phyloP scores from a whole-genome alignment of 163 green algal genomes.

The Volvox carteri region DNA sequence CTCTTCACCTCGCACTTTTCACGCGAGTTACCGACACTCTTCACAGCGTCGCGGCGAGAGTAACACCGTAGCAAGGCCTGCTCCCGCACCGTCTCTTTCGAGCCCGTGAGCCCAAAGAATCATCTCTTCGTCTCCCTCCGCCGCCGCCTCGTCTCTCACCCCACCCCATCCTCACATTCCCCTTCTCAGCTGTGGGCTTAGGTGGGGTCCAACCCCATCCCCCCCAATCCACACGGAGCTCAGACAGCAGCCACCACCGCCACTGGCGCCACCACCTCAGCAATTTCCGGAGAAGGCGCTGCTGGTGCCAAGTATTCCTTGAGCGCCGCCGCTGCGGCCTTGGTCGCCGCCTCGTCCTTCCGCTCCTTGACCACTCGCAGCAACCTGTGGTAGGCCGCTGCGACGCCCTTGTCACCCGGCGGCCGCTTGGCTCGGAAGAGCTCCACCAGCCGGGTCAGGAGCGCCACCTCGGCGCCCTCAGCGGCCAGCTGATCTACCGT shows the following conservation, averaged over 20 bases:
- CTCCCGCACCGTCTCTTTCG: too few relatives aligned
- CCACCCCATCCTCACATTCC: too few relatives aligned
- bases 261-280: not conserved
- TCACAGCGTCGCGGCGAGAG: too few relatives aligned
- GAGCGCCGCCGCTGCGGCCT: not conserved
- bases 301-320: constrained; percentile 7
- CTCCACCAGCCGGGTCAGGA: constrained; percentile 17
- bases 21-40: too few relatives aligned
- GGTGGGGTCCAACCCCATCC: too few relatives aligned
- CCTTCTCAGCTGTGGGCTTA: too few relatives aligned
- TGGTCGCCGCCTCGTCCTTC: constrained; percentile 27
- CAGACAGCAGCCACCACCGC: not conserved
- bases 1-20: too few relatives aligned
- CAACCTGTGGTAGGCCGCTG: constrained; percentile 23
- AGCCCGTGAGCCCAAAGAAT: too few relatives aligned
- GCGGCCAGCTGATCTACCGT: constrained; percentile 18
- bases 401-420: constrained; percentile 36
- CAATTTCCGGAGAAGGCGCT: not conserved
- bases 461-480: not conserved
- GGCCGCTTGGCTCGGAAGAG: constrained; percentile 29
- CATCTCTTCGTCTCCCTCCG: too few relatives aligned
- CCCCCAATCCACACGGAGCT: too few relatives aligned
- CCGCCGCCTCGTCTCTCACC: too few relatives aligned
- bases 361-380: constrained; percentile 1
- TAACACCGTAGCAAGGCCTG: too few relatives aligned